Evolutionary conservation across 2,329 filamentous ascomycete genomes (phyloP).

Genomic region (Myriosclerotinia curreyana): DNA sequence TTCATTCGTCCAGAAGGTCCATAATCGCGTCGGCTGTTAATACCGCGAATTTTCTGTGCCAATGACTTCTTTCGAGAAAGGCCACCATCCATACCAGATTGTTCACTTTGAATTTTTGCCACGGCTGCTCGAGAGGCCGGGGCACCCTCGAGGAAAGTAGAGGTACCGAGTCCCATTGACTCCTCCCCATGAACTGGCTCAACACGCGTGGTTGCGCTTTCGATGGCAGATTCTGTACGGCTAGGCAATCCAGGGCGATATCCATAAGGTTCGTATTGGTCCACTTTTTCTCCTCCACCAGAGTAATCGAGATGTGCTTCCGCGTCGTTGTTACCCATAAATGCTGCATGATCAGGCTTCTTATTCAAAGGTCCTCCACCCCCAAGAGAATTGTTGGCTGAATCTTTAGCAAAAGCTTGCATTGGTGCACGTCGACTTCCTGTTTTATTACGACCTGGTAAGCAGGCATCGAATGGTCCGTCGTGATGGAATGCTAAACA

Average conservation of each 20-base stretch:
- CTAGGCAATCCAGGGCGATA: constrained; percentile 38
- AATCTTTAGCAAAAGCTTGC: constrained; percentile 92
- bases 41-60: constrained; percentile 84
- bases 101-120: constrained; percentile 67
- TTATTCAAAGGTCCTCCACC: constrained; percentile 81
- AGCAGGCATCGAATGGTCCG: constrained; percentile 93
- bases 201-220: constrained; percentile 65
- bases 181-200: constrained; percentile 81
- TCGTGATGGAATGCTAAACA: constrained; percentile 91
- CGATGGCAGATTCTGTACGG: constrained; percentile 45
- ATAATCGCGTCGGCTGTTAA: constrained; percentile 65
- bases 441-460: constrained; percentile 87
- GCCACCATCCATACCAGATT: constrained; percentile 54
- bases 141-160: constrained; percentile 91
- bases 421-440: constrained; percentile 83
- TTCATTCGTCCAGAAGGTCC: constrained; percentile 57
- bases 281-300: constrained; percentile 40
- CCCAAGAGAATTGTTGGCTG: constrained; percentile 86
- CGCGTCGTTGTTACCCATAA: constrained; percentile 69
- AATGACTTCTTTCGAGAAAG: constrained; percentile 91
- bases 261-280: constrained; percentile 43
- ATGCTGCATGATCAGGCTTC: constrained; percentile 79
- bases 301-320: constrained; percentile 81
- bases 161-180: constrained; percentile 81
- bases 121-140: constrained; percentile 81